phyloP scores from a whole-genome alignment of 2,329 filamentous ascomycete genomes.

The Fulvia fulva region DNA sequence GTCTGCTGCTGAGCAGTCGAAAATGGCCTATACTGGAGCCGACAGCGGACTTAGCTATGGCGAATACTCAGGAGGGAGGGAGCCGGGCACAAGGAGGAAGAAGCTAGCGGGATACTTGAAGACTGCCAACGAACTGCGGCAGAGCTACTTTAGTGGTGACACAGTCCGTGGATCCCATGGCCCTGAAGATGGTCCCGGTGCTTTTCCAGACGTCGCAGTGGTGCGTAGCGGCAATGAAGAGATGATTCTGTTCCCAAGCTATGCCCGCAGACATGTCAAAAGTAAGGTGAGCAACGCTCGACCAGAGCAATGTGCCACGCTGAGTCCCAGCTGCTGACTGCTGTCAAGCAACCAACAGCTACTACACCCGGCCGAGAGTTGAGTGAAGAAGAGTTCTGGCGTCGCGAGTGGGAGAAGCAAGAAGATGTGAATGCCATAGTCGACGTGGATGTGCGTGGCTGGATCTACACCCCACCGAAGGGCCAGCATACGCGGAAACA shows the following conservation, averaged over 20 bases:
- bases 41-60: slow-evolving; percentile 34
- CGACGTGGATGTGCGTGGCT: slow-evolving; percentile 91
- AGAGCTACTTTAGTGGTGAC: slow-evolving; percentile 51
- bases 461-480: slow-evolving; percentile 84
- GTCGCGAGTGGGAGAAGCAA: slow-evolving; percentile 70
- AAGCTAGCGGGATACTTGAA: slow-evolving; percentile 72
- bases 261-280: slow-evolving; percentile 69
- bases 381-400: slow-evolving; percentile 61
- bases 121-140: slow-evolving; percentile 67
- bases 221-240: slow-evolving; percentile 77
- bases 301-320: neutral
- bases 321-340: slow-evolving; percentile 5
- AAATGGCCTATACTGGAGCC: slow-evolving; percentile 32
- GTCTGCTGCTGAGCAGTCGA: slow-evolving; percentile 21
- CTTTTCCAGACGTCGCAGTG: slow-evolving; percentile 82
- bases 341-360: slow-evolving; percentile 7
- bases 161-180: slow-evolving; percentile 32
- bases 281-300: slow-evolving; percentile 34
- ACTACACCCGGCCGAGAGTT: slow-evolving; percentile 20
- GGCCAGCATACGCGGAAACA: slow-evolving; percentile 86
- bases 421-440: slow-evolving; percentile 82
- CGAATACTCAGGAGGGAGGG: slow-evolving; percentile 37
- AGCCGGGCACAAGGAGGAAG: slow-evolving; percentile 69
- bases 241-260: slow-evolving; percentile 93
- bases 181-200: slow-evolving; percentile 43